These are phyloP conservation scores for Diacronema lutheri DNA, from an alignment of 78 protist species.

Conservation along the genomic window DNA sequence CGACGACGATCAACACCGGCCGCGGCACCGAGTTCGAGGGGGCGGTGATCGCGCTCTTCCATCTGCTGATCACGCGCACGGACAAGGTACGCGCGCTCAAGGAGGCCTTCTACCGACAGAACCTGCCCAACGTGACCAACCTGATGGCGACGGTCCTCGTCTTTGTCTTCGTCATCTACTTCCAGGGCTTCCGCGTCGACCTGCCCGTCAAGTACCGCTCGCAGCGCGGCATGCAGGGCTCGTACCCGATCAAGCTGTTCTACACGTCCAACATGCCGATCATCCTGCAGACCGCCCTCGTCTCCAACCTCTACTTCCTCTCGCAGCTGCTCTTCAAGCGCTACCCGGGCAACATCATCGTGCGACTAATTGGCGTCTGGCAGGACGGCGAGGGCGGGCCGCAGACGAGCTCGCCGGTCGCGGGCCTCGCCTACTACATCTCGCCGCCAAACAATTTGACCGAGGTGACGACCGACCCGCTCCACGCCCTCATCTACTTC, in stretches of 20 bases:
- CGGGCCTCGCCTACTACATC: constrained; percentile 98
- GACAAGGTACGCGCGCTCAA: constrained; percentile 94
- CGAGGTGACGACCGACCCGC: constrained; percentile 88
- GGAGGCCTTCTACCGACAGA: constrained; percentile 97
- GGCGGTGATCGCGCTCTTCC: constrained; percentile 97
- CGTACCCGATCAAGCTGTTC: constrained; percentile 99
- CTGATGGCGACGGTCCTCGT: constrained; percentile 96
- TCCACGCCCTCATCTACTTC: constrained; percentile 93
- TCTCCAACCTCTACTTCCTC: constrained; percentile 93
- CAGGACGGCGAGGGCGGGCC: constrained; percentile 23
- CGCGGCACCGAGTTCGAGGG: constrained; percentile 99
- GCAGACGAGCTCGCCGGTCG: constrained; percentile 60
- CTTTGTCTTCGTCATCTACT: constrained; percentile 96
- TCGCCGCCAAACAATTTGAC: constrained; percentile 84
- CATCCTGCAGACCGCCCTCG: constrained; percentile 97
- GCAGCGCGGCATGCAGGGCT: constrained; percentile 56
- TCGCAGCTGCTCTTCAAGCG: constrained; percentile 94
- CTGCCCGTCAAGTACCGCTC: constrained; percentile 73
- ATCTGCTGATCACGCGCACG: constrained; percentile 72
- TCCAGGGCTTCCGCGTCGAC: constrained; percentile 97
- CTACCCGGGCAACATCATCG: constrained; percentile 81
- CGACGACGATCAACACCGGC: constrained; percentile 96
- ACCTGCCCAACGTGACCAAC: constrained; percentile 98
- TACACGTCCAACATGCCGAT: constrained; percentile 99
- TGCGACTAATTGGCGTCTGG: constrained; percentile 96